Conservation (phyloP, 768 basidiomycete species). For the Rubroboletus pulcherrimus region DNA sequence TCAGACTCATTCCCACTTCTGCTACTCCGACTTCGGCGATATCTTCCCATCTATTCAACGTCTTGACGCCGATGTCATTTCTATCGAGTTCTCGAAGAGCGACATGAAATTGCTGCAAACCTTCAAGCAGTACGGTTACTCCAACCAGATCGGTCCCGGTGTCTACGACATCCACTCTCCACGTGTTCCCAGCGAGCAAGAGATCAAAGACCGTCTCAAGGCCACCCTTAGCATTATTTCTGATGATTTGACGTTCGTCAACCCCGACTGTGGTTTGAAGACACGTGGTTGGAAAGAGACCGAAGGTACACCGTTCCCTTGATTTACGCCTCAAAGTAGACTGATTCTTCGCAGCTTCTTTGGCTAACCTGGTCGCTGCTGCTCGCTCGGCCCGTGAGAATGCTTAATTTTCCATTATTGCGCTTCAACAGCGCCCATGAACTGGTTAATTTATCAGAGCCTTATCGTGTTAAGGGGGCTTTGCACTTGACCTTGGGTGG, state of each 20-base stretch:
- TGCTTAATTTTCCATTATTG: slow-evolving; percentile 54
- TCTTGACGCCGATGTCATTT: slow-evolving; percentile 98
- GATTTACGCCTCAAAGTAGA: neutral
- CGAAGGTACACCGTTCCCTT: slow-evolving; percentile 47
- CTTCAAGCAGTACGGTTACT: slow-evolving; percentile 94
- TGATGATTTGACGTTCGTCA: slow-evolving; percentile 79
- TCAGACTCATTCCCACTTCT: slow-evolving; percentile 99
- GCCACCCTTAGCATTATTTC: slow-evolving; percentile 81
- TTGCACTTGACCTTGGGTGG: slow-evolving; percentile 53
- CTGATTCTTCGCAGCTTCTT: slow-evolving; percentile 47
- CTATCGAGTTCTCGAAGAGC: slow-evolving; percentile 96
- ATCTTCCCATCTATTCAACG: slow-evolving; percentile 97
- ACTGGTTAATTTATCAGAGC: slow-evolving; percentile 55
- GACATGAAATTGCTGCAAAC: slow-evolving; percentile 96
- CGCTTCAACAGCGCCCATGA: slow-evolving; percentile 93
- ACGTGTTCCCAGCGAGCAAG: slow-evolving; percentile 89
- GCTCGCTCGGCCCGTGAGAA: slow-evolving; percentile 90
- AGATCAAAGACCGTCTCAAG: slow-evolving; percentile 90
- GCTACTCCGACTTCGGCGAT: slow-evolving; percentile 98
- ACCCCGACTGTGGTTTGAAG: slow-evolving; percentile 98
- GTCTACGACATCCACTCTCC: slow-evolving; percentile 99
- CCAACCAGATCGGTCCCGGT: slow-evolving; percentile 96
- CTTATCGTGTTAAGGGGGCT: slow-evolving; percentile 24
- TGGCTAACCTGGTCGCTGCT: slow-evolving; percentile 82
- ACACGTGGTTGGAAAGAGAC: slow-evolving; percentile 99